Evolutionary conservation across 768 basidiomycete species (phyloP).

Genomic region (Solioccasus polychromus): DNA sequence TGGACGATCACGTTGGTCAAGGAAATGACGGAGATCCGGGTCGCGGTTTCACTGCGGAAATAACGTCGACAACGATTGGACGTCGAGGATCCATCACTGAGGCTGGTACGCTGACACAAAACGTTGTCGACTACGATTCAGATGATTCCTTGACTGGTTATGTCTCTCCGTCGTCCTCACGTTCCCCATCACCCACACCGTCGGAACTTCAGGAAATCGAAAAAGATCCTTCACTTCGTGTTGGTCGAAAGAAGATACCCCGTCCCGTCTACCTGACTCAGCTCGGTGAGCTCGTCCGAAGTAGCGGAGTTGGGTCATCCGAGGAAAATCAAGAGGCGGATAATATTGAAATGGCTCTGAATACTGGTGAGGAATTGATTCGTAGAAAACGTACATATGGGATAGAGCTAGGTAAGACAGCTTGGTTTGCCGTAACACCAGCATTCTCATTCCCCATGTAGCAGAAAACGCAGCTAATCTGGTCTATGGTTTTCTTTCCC

Average conservation of each 20-base stretch:
- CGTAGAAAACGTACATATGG: constrained; percentile 83
- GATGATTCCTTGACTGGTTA: constrained; percentile 83
- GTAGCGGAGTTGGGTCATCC: constrained; percentile 46
- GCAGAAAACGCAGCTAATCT: constrained; percentile 91
- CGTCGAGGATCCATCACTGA: neutral
- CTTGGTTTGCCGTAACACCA: neutral
- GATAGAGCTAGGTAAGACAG: constrained; percentile 69
- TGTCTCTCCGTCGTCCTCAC: constrained; percentile 59
- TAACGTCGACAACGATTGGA: neutral
- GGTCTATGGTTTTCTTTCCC: constrained; percentile 62
- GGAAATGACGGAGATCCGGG: constrained; percentile 6
- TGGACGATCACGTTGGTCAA: constrained; percentile 6
- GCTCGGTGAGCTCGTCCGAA: constrained; percentile 72
- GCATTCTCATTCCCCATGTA: constrained; percentile 30
- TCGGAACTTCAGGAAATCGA: constrained; percentile 81
- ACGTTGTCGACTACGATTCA: constrained; percentile 56
- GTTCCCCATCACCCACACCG: constrained; percentile 77
- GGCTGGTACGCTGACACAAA: constrained; percentile 8
- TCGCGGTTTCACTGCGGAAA: constrained; percentile 17
- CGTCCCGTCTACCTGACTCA: constrained; percentile 90
- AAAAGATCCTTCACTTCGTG: constrained; percentile 76
- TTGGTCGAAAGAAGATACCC: constrained; percentile 65
- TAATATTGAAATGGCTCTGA: constrained; percentile 76
- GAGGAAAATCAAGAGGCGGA: constrained; percentile 69
- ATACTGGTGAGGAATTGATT: constrained; percentile 78